Evolutionary conservation across 2,329 filamentous ascomycete genomes (phyloP), one percentile per base, ranked within the genome.

Genomic region (Ophiocordyceps unilateralis): DNA sequence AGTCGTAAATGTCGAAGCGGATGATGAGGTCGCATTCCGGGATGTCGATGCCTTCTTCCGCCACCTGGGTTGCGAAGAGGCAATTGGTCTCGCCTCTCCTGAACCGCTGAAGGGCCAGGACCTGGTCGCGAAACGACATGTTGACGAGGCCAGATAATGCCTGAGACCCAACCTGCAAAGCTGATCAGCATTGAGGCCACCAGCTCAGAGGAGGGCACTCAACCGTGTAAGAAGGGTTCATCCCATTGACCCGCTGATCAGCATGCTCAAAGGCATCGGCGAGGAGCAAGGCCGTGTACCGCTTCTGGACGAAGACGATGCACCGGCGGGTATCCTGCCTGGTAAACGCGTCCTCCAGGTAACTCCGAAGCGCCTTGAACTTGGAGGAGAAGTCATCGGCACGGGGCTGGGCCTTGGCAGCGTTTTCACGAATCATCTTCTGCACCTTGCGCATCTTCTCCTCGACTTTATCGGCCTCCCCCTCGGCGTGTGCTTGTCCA

Each of bases 1-100:
- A 95, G 11, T 72, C 70, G 60, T 87, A 94, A 2, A 93, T 71
- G 55, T 96, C 86, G 53, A 95, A 98, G 2, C 88, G 64, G 46
- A 83, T 67, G 24, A 82, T 66, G 1, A 80, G 56, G 48, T 81
- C 80, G 56, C 78, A 82, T 44, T 79, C 74, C 0, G 78, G 77
- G 40, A 82, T 72, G 50, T 82, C 78, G 12, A 82, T 68, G 1
- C 78, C 78, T 54, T 82, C 78, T 51, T 82, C 78, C 0, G 72
- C 77, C 2, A 82, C 73, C 1, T 76, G 77, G 0, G 78, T 82
- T 2, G 78, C 72, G 51, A 83, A 74, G 1, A 83, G 61, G 47
- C 78, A 81, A 53, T 81, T 82, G 19, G 73, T 53, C 6, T 66
- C 62, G 5, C 76, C 76, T 2, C 62, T 64, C 44, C 69, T 70